Conservation (phyloP, 257 asterid genomes). For the Solanum chiquidenum region DNA sequence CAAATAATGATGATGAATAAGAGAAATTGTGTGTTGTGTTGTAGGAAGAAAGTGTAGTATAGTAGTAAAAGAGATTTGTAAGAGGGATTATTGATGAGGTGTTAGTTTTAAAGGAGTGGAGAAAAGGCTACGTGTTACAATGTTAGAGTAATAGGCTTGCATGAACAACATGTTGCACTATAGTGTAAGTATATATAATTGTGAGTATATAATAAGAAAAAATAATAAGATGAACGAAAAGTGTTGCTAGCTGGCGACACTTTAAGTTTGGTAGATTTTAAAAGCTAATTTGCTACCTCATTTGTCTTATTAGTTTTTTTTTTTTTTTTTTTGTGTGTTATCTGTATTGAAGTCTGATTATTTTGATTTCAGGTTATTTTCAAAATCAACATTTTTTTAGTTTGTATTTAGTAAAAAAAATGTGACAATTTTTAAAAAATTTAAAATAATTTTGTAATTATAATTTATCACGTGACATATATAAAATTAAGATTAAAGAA, state of each 20-base stretch:
- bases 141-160: not conserved
- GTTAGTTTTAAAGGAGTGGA: not conserved
- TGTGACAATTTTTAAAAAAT: no score
- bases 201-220: no score
- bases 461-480: no score
- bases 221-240: not conserved
- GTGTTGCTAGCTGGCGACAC: not conserved
- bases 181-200: not conserved
- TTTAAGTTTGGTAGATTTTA: not conserved
- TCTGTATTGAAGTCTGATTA: no score
- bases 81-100: not conserved
- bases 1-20: not conserved
- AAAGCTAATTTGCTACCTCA: not conserved
- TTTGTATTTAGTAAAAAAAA: no score
- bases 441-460: no score
- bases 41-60: no score
- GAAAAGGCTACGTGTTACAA: not conserved
- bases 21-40: not conserved
- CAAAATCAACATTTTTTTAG: no score
- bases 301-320: not conserved
- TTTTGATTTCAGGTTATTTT: fast-evolving
- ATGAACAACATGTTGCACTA: slow-evolving; percentile 6
- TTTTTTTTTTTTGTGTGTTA: no score
- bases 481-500: no score
- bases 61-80: not conserved